Base-by-base conservation (phyloP, 2,329 filamentous ascomycete genomes). In the Myrmaecium sp. region DNA sequence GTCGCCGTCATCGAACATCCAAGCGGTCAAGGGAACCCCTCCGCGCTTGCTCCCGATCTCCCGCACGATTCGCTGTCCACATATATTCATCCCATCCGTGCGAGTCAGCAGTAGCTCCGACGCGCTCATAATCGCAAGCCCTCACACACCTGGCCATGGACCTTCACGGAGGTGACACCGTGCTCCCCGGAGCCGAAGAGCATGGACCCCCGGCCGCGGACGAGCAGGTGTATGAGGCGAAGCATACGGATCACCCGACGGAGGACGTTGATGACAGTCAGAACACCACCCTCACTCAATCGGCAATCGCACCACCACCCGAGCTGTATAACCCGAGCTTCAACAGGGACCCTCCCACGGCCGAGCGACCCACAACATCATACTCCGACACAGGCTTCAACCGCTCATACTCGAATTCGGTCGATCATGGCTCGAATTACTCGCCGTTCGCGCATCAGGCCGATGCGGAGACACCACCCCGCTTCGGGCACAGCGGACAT, bases 331-430 rank as follows among this genome's bases (percentile, higher is more conserved):
- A 36, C 23, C 42, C 33, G 36, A 43, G 36, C 26, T 28, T 30
- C 23, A 18, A 18, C 12, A 25, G n/a, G n/a, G n/a, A 28, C 19
- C 21, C 16, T 25, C 30, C 20, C 27, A 16, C 30, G 31, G 47
- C 47, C 36, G 56, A 46, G 27, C 57, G 62, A 10, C 64, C 66
- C 28, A 62, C 62, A 21, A 63, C 59, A 3, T 60, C 57, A n/a
- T 62, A 63, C 47, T 62, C 58, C 20, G 59, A 63, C 44, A 63
- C 58, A 5, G 51, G 48, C 31, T 56, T 53, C 42, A 49, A 47
- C 23, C 51, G 57, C 33, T 47, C 54, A 29, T 55, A 52, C 39
- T 49, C 57, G 33, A 41, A 44, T 34, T 39, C 39, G 24, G 40
- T 42, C 19, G 30, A 32, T 12, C 34, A 32, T 17, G 37, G 39